These are phyloP conservation scores for Cryptococcus maquisensis DNA, from an alignment of 1,284 basidiomycete species.

Conservation along the genomic window DNA sequence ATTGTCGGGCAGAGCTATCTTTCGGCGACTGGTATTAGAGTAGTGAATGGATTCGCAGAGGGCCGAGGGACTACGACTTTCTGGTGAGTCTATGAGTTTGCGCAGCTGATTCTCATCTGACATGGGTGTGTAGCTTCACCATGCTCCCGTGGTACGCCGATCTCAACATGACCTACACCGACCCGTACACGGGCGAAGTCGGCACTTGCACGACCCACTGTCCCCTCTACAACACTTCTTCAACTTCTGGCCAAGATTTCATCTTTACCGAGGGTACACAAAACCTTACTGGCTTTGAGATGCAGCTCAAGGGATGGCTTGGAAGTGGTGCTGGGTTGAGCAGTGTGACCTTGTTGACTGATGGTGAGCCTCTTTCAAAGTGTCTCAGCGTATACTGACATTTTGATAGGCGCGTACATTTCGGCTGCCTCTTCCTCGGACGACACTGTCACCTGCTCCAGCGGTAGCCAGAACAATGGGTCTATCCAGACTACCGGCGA, in stretches of 20 bases:
- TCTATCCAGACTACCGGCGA: conserved; percentile 59
- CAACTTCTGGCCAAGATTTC: conserved; percentile 60
- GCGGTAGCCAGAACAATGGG: conserved; percentile 58
- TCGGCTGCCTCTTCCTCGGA: conserved; percentile 62
- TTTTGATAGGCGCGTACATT: conserved; percentile 59
- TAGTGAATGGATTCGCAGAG: conserved; percentile 83
- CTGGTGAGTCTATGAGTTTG: conserved; percentile 55
- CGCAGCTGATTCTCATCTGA: conserved; percentile 8
- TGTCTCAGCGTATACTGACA: background rate
- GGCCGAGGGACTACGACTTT: conserved; percentile 79
- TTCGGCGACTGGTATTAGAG: conserved; percentile 64
- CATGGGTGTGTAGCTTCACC: conserved; percentile 58
- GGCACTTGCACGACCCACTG: conserved; percentile 66
- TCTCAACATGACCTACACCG: conserved; percentile 69
- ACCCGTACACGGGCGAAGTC: conserved; percentile 68
- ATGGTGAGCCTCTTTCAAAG: conserved; percentile 53
- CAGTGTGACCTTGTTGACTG: conserved; percentile 81
- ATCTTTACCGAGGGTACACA: conserved; percentile 66
- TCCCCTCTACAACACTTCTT: conserved; percentile 67
- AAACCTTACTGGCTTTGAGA: conserved; percentile 61
- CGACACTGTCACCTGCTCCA: conserved; percentile 61
- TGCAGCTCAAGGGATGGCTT: conserved; percentile 71
- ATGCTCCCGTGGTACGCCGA: conserved; percentile 84
- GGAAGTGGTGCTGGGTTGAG: conserved; percentile 79
- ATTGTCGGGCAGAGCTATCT: conserved; percentile 64